A percentile compares a stretch with the other conserved stretches of the same genome.
Conservation (phyloP, 352 stramenopile species). For the Phytophthora fragariaefolia region DNA sequence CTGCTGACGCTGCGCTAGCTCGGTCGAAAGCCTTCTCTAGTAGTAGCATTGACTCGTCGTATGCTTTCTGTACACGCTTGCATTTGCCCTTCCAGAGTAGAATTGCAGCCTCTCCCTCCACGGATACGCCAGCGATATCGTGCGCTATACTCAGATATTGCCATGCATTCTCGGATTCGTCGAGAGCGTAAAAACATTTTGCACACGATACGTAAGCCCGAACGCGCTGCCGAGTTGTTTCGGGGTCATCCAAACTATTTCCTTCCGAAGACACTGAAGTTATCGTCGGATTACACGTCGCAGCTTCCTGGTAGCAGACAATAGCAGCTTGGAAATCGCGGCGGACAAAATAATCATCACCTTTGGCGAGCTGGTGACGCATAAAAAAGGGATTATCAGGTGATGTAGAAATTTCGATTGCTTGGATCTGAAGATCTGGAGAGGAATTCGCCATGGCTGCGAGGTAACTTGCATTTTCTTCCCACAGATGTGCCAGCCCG, state of each 20-base stretch:
- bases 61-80: constrained; percentile 56
- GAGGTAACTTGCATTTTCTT: constrained; percentile 66
- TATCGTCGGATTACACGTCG: constrained; percentile 29
- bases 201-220: constrained; percentile 56
- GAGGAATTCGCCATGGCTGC: constrained; percentile 40
- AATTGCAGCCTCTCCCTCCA: constrained; percentile 55
- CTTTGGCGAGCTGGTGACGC: constrained; percentile 60
- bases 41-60: constrained; percentile 52
- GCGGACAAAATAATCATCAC: constrained; percentile 64
- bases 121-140: constrained; percentile 39
- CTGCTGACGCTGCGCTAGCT: constrained; percentile 44
- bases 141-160: constrained; percentile 51
- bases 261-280: constrained; percentile 22
- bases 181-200: constrained; percentile 71
- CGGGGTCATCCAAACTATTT: constrained; percentile 32
- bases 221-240: constrained; percentile 50
- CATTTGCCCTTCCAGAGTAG: constrained; percentile 73
- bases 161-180: constrained; percentile 52
- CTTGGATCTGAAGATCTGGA: constrained; percentile 41
- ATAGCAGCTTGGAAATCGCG: constrained; percentile 66
- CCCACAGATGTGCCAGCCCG: constrained; percentile 71
- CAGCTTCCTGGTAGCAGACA: constrained; percentile 58
- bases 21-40: constrained; percentile 66
- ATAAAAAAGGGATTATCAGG: constrained; percentile 58
- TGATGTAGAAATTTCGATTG: constrained; percentile 40